Base-by-base conservation (phyloP, 441 rosid species). In the Eutrema salsugineum region DNA sequence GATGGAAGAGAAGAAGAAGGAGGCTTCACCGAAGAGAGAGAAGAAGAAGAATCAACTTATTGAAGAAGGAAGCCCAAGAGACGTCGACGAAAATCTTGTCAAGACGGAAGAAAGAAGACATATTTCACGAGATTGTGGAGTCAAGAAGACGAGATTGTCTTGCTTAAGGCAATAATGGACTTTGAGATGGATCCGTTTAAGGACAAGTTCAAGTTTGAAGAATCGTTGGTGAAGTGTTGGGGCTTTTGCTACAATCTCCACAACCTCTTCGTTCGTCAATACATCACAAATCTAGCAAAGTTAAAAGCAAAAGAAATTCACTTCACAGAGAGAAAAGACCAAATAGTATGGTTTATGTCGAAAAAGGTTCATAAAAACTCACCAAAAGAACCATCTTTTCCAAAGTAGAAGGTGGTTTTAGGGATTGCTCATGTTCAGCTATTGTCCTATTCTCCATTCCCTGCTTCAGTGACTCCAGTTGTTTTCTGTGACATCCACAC, bases 231-330 rank as follows among this genome's bases (percentile, higher is more conserved):
- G 0, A 30, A 30, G 33, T 56, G 86, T 66, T 27, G 95, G 76
- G 14, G 78, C 87, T 66, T 92, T 85, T 38, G 91, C 87, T 46
- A 95, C 89, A 59, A 89, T 90, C 76, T 91, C 94, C 47, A 95
- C 91, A 56, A 87, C 99, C 80, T 95, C 97, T 80, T 88, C 72
- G 72, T 92, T 95, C 7, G 98, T 83, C 68, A 95, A 86, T 40
- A 81, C 99, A 83, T 95, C 99, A 98, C 99, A 95, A 44, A 94
- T 83, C 97, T 94, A 65, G 68, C 36, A 57, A 67, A 55, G 46
- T 24, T 70, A 57, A 1, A 17, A 32, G 19, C 51, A 24, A 61
- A 12, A 24, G 15, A 17, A 1, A 53, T 75, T 24, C 57, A 17
- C 72, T 47, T 40, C 14, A 19, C n/a, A 2, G 5, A 24, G 3